phyloP scores from a whole-genome alignment of 2,329 filamentous ascomycete species.

The Zarea fungicola region DNA sequence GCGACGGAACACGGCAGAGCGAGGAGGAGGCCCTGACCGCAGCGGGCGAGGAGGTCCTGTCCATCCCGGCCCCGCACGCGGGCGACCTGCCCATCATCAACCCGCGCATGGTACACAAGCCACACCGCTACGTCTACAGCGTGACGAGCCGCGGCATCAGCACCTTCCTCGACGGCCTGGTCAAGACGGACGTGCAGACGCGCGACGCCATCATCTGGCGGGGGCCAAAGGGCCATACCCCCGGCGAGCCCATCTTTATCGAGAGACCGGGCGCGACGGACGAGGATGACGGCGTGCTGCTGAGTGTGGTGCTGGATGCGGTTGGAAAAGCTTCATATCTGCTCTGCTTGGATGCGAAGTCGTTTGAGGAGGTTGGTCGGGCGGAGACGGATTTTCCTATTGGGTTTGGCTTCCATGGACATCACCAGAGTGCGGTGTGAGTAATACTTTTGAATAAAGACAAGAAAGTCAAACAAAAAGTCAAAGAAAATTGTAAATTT shows the following conservation, averaged over 20 bases:
- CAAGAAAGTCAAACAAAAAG: too few species aligned
- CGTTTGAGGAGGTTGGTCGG: constrained; percentile 58
- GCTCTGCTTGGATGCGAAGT: constrained; percentile 57
- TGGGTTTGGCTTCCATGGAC: constrained; percentile 61
- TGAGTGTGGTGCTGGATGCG: constrained; percentile 62
- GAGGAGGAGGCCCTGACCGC: constrained; percentile 15
- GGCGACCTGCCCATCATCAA: constrained; percentile 66
- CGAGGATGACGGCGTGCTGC: constrained; percentile 59
- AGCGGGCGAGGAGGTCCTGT: constrained; percentile 31
- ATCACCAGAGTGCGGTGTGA: constrained; percentile 29
- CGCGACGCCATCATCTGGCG: constrained; percentile 52
- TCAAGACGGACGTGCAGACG: constrained; percentile 59
- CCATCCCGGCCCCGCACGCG: constrained; percentile 47
- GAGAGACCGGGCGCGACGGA: constrained; percentile 34
- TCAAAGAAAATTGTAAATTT: too few species aligned
- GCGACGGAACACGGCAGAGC: background rate
- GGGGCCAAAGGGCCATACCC: constrained; percentile 53
- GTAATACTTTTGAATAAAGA: background rate
- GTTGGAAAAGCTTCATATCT: constrained; percentile 56
- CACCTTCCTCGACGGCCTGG: constrained; percentile 56
- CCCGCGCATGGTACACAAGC: constrained; percentile 44
- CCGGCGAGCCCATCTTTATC: constrained; percentile 66
- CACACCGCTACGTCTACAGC: constrained; percentile 58
- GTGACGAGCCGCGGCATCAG: constrained; percentile 51
- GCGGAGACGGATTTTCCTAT: constrained; percentile 58